These are phyloP conservation scores for Kodamaea arcana DNA, from an alignment of 1,139 yeast species.

Conservation along the genomic window DNA sequence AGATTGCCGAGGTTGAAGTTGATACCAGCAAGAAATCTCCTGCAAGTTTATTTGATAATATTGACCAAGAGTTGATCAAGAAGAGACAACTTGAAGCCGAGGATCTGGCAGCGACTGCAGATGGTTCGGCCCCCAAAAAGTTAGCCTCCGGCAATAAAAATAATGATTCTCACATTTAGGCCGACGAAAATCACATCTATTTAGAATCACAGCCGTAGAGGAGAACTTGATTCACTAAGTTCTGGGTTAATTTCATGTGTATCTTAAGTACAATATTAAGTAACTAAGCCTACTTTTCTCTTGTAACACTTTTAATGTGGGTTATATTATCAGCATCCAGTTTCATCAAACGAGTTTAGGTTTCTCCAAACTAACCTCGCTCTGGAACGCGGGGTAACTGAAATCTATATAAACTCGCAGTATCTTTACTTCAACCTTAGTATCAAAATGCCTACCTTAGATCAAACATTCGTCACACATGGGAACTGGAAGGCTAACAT, in stretches of 20 bases:
- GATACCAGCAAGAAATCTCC: slow-evolving; percentile 6
- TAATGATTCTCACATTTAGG: too few relatives aligned
- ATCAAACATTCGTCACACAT: slow-evolving; percentile 23
- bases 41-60: slow-evolving; percentile 11
- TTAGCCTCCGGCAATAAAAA: slow-evolving; percentile 1
- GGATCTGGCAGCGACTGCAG: slow-evolving; percentile 5
- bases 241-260: too few relatives aligned
- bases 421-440: not conserved
- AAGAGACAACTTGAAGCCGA: slow-evolving; percentile 20
- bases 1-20: not conserved
- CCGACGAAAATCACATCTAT: too few relatives aligned
- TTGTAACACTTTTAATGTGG: too few relatives aligned
- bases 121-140: slow-evolving; percentile 1
- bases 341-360: too few relatives aligned
- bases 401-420: not conserved
- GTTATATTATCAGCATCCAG: too few relatives aligned
- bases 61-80: slow-evolving; percentile 11
- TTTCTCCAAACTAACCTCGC: not conserved
- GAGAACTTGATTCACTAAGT: too few relatives aligned
- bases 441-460: slow-evolving; percentile 17
- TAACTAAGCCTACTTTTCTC: too few relatives aligned
- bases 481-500: slow-evolving; percentile 53
- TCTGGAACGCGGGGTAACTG: slow-evolving; percentile 4
- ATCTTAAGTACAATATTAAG: too few relatives aligned
- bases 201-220: too few relatives aligned